Evolutionary conservation across 2,329 filamentous ascomycete genomes (phyloP), one percentile per base, ranked within the genome.

Genomic region (Coniella vitis): DNA sequence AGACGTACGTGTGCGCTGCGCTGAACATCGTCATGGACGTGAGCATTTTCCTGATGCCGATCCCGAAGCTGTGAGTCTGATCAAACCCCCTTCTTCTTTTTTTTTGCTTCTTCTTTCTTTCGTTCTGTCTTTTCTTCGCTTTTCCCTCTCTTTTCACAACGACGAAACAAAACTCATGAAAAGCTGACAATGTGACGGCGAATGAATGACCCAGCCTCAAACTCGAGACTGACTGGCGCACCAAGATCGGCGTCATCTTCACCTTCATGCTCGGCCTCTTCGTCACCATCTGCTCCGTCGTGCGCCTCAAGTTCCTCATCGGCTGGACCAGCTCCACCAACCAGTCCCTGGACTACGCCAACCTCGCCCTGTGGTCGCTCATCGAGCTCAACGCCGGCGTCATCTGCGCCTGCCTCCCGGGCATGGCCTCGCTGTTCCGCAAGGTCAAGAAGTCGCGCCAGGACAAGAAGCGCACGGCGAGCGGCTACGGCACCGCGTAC

Each of bases 311-410:
- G 37, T 66, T 65, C 44, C 54, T 69, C 22, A 54, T 65, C 14
- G 42, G 52, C 3, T 66, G 65, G 49, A 63, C 61, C 13, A 53
- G 55, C 10, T 65, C 61, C n/a, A 49, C 55, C 10, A 69, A 71
- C 39, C 66, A 69, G 9, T 66, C 66, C 0, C 71, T 66, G 67
- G 65, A 71, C 54, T 67, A 69, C 37, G 65, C 65, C 8, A 62
- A 69, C 51, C 58, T 61, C 5, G 51, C 70, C n/a, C 60, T 72
- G 40, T 73, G 69, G 70, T 67, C 65, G 2, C 68, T 68, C 2
- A 55, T 72, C 21, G 70, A 73, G 55, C 60, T 70, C 4, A 63
- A 69, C 1, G 61, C 67, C 0, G 64, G 69, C n/a, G 62, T 72
- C 37, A 63, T 72, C 31, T 65, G 70, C 19, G 64, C 64, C 25